Conservation (phyloP, 1,284 basidiomycete genomes). For the Vanrija pseudolonga region DNA sequence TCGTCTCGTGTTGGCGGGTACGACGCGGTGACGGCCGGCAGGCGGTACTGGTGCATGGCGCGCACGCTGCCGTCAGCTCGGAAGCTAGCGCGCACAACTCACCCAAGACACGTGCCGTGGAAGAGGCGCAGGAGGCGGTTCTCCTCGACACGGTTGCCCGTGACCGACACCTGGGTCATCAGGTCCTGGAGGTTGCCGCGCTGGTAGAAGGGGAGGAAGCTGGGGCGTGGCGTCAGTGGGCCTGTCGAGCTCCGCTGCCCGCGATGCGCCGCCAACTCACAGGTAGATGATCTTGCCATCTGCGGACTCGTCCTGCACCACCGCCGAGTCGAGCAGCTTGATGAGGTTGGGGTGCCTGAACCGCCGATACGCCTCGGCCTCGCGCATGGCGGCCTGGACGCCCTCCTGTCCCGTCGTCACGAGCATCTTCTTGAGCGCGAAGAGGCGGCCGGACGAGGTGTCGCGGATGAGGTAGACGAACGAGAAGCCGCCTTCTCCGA, state of each 20-base stretch:
- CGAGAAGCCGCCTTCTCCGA: conserved; percentile 92
- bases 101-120: conserved; percentile 86
- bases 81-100: conserved; percentile 12
- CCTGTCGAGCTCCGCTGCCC: neutral
- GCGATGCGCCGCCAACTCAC: conserved; percentile 21
- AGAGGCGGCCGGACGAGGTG: conserved; percentile 62
- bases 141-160: conserved; percentile 79
- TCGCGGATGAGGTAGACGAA: conserved; percentile 92
- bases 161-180: conserved; percentile 81
- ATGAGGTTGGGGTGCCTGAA: conserved; percentile 68
- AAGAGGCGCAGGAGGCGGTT: conserved; percentile 82
- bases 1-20: conserved; percentile 31
- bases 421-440: conserved; percentile 93
- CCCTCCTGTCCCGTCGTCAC: conserved; percentile 63
- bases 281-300: conserved; percentile 93
- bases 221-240: conserved; percentile 7
- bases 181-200: conserved; percentile 91
- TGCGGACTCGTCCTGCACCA: conserved; percentile 73
- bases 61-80: conserved; percentile 55
- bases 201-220: conserved; percentile 38
- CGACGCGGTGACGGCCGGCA: conserved; percentile 39
- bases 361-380: conserved; percentile 83
- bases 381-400: conserved; percentile 65
- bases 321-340: conserved; percentile 68
- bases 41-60: conserved; percentile 81